Evolutionary conservation across 768 basidiomycete species (phyloP).

Genomic region (Rhodocollybia butyracea): DNA sequence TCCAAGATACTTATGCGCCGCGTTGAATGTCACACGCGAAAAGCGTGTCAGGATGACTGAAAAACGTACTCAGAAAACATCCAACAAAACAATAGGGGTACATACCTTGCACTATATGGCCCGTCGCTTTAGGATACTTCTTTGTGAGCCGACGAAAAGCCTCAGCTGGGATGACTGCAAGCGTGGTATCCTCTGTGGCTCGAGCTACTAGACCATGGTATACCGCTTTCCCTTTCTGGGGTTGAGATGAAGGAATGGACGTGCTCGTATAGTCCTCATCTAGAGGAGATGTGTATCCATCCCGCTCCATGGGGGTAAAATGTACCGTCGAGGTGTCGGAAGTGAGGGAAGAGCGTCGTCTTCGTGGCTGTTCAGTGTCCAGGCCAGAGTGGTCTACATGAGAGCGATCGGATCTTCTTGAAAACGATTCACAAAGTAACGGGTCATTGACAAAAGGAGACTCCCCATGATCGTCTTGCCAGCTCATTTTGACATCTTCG

Average conservation of each 20-base stretch:
- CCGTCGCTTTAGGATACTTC: slow-evolving; percentile 95
- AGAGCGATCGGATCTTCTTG: slow-evolving; percentile 29
- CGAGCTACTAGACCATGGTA: slow-evolving; percentile 84
- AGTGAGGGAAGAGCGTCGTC: slow-evolving; percentile 56
- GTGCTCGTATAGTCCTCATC: slow-evolving; percentile 3
- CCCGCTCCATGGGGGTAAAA: slow-evolving; percentile 8
- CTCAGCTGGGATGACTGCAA: slow-evolving; percentile 98
- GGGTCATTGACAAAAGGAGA: slow-evolving; percentile 23
- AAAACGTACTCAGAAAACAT: slow-evolving; percentile 3
- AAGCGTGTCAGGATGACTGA: slow-evolving; percentile 93
- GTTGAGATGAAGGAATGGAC: slow-evolving; percentile 16
- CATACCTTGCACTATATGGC: slow-evolving; percentile 90
- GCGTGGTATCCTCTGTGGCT: slow-evolving; percentile 89
- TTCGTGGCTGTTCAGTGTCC: slow-evolving; percentile 39
- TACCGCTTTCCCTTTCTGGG: slow-evolving; percentile 28
- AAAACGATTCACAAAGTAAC: neutral
- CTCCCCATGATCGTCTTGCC: slow-evolving; percentile 64
- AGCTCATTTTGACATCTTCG: slow-evolving; percentile 87
- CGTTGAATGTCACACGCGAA: slow-evolving; percentile 95
- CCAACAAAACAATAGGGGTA: slow-evolving; percentile 6
- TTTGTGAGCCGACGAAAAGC: slow-evolving; percentile 93
- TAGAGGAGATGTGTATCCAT: slow-evolving; percentile 8
- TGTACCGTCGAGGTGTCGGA: slow-evolving; percentile 73
- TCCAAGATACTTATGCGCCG: slow-evolving; percentile 95
- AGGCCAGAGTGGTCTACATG: slow-evolving; percentile 67